Evolutionary conservation across 108 stramenopile species (phyloP).

Genomic region (Cyclostephanos tholiformis): DNA sequence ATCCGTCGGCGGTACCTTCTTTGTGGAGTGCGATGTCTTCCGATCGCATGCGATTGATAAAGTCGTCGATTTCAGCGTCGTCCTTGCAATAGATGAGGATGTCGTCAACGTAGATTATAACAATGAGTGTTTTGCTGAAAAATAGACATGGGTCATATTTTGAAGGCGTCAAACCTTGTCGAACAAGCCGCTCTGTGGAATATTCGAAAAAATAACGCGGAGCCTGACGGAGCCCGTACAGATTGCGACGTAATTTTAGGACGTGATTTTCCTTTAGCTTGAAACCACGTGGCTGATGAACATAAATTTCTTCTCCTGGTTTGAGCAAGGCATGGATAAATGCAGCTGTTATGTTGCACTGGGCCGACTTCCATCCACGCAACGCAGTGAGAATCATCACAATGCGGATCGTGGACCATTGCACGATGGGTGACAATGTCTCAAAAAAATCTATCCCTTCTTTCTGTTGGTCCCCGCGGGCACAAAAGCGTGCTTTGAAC

Average conservation of each 20-base stretch:
- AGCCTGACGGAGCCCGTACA: conserved; percentile 42
- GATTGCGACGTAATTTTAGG: conserved; percentile 23
- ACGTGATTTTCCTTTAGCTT: not conserved
- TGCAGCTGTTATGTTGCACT: conserved; percentile 44
- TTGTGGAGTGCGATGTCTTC: not conserved
- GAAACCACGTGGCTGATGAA: conserved; percentile 49
- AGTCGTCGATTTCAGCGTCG: not conserved
- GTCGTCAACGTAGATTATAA: conserved; percentile 1
- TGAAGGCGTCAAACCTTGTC: conserved; percentile 20
- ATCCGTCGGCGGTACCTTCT: conserved; percentile 21
- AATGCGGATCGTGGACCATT: conserved; percentile 45
- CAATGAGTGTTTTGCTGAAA: conserved; percentile 14
- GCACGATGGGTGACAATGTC: conserved; percentile 58
- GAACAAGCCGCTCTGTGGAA: conserved; percentile 15
- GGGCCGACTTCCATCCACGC: not conserved
- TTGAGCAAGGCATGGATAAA: conserved; percentile 56
- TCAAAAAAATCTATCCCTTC: conserved; percentile 35
- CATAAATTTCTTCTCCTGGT: conserved; percentile 34
- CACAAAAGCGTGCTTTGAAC: conserved; percentile 57
- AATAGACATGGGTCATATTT: conserved; percentile 52
- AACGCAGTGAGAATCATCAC: conserved; percentile 23
- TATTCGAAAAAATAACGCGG: conserved; percentile 41
- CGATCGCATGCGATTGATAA: not conserved
- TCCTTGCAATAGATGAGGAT: conserved; percentile 16
- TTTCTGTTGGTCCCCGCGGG: conserved; percentile 37